These are phyloP conservation scores for Neurospora intermedia DNA, from an alignment of 495 filamentous ascomycete species.

Conservation along the genomic window DNA sequence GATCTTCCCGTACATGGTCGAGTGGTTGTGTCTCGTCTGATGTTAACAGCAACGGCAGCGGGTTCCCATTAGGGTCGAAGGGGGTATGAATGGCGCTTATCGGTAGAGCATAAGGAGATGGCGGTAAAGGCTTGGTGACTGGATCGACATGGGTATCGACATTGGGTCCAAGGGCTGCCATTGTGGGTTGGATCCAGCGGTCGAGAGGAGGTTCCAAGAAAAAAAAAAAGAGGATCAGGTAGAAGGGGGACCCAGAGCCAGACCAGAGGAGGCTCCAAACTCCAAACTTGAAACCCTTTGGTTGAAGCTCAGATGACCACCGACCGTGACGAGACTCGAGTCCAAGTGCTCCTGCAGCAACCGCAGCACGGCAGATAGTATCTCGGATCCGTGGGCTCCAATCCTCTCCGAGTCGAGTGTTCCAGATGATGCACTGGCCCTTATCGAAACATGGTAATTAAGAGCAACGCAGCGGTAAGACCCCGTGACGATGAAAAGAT, in stretches of 20 bases:
- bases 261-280: not conserved
- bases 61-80: not conserved
- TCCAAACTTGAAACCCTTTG: not conserved
- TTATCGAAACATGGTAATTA: not conserved
- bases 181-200: not conserved
- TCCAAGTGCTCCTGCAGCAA: not conserved
- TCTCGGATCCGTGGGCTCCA: not conserved
- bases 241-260: not conserved
- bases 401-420: not conserved
- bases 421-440: not conserved
- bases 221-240: not conserved
- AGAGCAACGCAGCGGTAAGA: not conserved
- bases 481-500: slow-evolving; percentile 12
- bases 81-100: not conserved
- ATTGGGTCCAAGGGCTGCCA: not conserved
- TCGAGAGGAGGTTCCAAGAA: not conserved
- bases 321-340: not conserved
- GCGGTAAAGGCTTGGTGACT: not conserved
- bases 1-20: not conserved
- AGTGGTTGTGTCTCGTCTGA: not conserved
- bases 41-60: slow-evolving; percentile 7
- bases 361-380: not conserved
- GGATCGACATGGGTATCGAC: not conserved
- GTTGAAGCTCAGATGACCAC: not conserved
- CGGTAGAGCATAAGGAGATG: not conserved